Evolutionary conservation across 2,329 filamentous ascomycete genomes (phyloP).

Genomic region (Pezicula radicicola): DNA sequence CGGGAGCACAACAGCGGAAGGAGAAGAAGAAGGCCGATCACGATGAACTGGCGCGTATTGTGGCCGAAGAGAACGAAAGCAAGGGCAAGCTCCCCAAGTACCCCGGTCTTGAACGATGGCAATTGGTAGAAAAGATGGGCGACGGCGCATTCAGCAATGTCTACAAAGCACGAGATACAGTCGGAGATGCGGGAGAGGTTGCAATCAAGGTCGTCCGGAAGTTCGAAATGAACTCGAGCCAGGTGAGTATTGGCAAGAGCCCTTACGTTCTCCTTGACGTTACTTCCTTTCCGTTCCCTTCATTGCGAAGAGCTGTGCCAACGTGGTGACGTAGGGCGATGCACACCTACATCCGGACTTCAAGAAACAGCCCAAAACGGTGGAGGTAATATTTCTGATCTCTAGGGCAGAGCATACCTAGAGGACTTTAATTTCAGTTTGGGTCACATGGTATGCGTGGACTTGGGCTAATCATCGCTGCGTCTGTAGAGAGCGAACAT

Average conservation of each 20-base stretch:
- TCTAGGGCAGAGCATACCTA: conserved; percentile 24
- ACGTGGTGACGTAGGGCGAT: conserved; percentile 69
- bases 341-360: conserved; percentile 94
- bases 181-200: conserved; percentile 72
- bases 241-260: conserved; percentile 66
- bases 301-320: conserved; percentile 45
- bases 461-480: not conserved
- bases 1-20: conserved; percentile 49
- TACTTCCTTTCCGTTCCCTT: conserved; percentile 27
- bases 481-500: conserved; percentile 82
- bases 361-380: conserved; percentile 90
- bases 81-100: conserved; percentile 84
- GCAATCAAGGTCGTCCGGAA: conserved; percentile 99
- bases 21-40: conserved; percentile 52
- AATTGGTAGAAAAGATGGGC: conserved; percentile 93
- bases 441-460: not conserved
- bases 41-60: conserved; percentile 75
- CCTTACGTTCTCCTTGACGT: conserved; percentile 25
- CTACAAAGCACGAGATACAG: conserved; percentile 78
- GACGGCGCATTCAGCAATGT: conserved; percentile 99
- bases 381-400: conserved; percentile 76
- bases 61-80: conserved; percentile 87
- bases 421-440: conserved; percentile 1
- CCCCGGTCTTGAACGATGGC: conserved; percentile 82
- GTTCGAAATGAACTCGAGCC: conserved; percentile 97